phyloP scores from a whole-genome alignment of 2,329 filamentous ascomycete genomes.

The Neurospora sp. region DNA sequence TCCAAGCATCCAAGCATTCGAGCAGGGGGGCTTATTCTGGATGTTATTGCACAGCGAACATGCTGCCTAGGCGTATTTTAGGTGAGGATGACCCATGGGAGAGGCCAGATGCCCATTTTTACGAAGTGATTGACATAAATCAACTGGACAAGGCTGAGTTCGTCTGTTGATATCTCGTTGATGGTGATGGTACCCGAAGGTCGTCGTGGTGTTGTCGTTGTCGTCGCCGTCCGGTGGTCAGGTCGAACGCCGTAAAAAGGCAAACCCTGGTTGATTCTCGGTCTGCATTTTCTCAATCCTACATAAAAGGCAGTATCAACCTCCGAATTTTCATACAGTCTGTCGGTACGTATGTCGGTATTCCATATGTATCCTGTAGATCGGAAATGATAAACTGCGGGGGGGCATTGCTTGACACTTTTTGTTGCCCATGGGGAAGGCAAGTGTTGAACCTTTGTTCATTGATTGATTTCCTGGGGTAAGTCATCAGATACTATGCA shows the following conservation, averaged over 20 bases:
- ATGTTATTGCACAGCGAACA: background rate
- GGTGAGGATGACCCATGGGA: background rate
- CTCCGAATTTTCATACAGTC: background rate
- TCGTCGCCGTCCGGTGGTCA: background rate
- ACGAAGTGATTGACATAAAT: background rate
- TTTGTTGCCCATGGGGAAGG: background rate
- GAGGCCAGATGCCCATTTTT: background rate
- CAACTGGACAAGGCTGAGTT: background rate
- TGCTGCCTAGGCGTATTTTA: background rate
- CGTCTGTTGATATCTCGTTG: background rate
- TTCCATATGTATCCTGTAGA: background rate
- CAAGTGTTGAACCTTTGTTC: no score
- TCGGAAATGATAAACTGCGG: background rate
- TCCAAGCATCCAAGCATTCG: background rate
- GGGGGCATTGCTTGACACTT: background rate
- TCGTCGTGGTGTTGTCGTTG: background rate
- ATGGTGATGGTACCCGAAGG: background rate
- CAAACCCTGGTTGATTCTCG: background rate
- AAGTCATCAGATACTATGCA: background rate
- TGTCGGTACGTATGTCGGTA: background rate
- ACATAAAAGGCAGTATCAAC: background rate
- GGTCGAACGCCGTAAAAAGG: background rate
- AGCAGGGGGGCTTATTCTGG: background rate
- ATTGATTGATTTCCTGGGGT: background rate
- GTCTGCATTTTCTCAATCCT: background rate